Evolutionary conservation across 108 stramenopile species (phyloP).

Genomic region (Asterionellopsis glacialis): DNA sequence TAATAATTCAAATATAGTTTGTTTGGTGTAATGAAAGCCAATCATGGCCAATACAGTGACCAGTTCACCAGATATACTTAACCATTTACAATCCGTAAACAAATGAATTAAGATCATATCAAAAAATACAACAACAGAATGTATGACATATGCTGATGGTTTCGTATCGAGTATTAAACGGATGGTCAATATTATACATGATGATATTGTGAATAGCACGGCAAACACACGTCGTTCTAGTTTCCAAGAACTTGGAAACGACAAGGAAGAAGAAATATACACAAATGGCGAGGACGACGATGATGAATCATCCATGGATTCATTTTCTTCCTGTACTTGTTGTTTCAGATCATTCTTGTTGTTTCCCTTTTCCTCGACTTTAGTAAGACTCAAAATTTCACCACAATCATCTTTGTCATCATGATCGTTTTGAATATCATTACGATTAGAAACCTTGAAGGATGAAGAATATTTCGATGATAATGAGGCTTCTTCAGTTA

Average conservation of each 20-base stretch:
- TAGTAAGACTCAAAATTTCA: too few species aligned
- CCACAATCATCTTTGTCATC: too few species aligned
- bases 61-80: constrained; percentile 20
- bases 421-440: too few species aligned
- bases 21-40: constrained; percentile 18
- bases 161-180: neutral
- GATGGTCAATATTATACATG: neutral
- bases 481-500: too few species aligned
- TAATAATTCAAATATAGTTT: constrained; percentile 28
- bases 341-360: too few species aligned
- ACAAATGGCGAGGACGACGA: neutral
- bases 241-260: too few species aligned
- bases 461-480: too few species aligned
- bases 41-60: constrained; percentile 9
- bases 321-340: too few species aligned
- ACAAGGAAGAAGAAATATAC: too few species aligned
- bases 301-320: too few species aligned
- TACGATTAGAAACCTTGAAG: too few species aligned
- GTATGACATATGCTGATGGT: neutral
- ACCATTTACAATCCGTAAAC: constrained; percentile 25
- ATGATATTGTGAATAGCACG: neutral
- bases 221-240: neutral
- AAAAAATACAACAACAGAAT: constrained; percentile 17
- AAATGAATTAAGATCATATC: constrained; percentile 34
- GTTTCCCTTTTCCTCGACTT: too few species aligned